These are phyloP conservation scores for Epichloe coenophiala DNA, from an alignment of 2,329 filamentous ascomycete species.

Conservation along the genomic window DNA sequence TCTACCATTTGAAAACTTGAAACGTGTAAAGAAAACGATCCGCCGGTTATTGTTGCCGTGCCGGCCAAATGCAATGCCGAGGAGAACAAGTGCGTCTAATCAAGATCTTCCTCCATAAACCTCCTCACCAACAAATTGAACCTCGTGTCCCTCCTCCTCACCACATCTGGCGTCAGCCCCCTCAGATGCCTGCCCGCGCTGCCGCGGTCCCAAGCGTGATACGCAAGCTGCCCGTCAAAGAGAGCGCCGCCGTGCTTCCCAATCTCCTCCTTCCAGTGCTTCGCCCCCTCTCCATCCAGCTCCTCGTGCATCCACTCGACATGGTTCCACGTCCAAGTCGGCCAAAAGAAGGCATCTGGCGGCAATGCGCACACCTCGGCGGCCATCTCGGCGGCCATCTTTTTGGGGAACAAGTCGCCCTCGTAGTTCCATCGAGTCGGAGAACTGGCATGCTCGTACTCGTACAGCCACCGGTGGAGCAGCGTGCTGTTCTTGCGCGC, in stretches of 20 bases:
- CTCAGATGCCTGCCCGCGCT: constrained; percentile 1
- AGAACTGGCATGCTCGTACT: not conserved
- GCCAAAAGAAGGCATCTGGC: constrained; percentile 9
- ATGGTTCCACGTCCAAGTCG: constrained; percentile 8
- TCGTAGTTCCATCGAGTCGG: constrained; percentile 2
- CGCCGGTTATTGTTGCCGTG: too few species aligned
- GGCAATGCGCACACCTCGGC: constrained; percentile 6
- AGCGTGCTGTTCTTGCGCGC: constrained; percentile 8
- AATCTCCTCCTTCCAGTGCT: constrained; percentile 5
- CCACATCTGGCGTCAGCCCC: constrained; percentile 1
- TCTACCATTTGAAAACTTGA: too few species aligned
- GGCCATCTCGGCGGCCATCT: constrained; percentile 1
- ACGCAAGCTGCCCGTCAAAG: constrained; percentile 8
- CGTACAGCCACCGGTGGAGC: constrained; percentile 6
- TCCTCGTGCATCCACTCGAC: constrained; percentile 9
- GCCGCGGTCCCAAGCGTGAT: constrained; percentile 9
- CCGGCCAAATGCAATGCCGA: too few species aligned
- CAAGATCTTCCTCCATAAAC: constrained; percentile 8
- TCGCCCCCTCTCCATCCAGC: constrained; percentile 1
- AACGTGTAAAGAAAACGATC: too few species aligned
- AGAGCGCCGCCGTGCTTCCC: constrained; percentile 5
- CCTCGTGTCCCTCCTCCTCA: constrained; percentile 6
- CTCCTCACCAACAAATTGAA: constrained; percentile 9
- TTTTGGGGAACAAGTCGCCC: constrained; percentile 4
- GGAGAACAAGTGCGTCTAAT: not conserved